A percentile compares a stretch with the other conserved stretches of the same genome.
Evolutionary conservation across 306 rosid genomes (phyloP).

Genomic region (Ceratonia siliqua): DNA sequence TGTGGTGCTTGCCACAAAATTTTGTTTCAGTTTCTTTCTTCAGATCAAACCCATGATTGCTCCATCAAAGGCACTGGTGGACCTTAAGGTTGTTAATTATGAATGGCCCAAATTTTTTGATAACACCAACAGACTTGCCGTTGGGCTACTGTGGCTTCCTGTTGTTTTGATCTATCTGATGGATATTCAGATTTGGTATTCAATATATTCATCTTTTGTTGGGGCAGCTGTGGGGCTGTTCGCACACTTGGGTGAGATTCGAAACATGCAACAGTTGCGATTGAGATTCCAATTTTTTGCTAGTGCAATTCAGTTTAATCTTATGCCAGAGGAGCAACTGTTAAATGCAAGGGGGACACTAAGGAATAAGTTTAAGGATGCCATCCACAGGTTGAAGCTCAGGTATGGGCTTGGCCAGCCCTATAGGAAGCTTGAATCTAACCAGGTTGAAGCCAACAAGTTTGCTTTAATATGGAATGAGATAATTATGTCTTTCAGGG

Average conservation of each 20-base stretch:
- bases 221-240: conserved; percentile 87
- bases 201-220: conserved; percentile 82
- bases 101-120: conserved; percentile 66
- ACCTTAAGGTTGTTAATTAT: conserved; percentile 44
- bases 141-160: conserved; percentile 81
- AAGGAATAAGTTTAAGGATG: conserved; percentile 82
- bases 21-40: conserved; percentile 82
- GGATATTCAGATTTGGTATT: conserved; percentile 96
- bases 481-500: conserved; percentile 83
- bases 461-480: conserved; percentile 98
- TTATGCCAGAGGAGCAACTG: conserved; percentile 95
- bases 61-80: conserved; percentile 64
- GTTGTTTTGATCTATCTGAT: conserved; percentile 83
- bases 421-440: conserved; percentile 84
- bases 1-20: conserved; percentile 77
- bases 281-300: conserved; percentile 98
- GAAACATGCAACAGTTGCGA: conserved; percentile 83
- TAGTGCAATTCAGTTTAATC: conserved; percentile 91
- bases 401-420: conserved; percentile 96
- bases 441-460: conserved; percentile 83
- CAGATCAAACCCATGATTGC: conserved; percentile 89
- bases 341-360: conserved; percentile 76
- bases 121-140: conserved; percentile 65
- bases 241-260: conserved; percentile 92
- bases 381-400: conserved; percentile 83